Conservation (phyloP, 768 basidiomycete species). For the Wakefieldia striispora region DNA sequence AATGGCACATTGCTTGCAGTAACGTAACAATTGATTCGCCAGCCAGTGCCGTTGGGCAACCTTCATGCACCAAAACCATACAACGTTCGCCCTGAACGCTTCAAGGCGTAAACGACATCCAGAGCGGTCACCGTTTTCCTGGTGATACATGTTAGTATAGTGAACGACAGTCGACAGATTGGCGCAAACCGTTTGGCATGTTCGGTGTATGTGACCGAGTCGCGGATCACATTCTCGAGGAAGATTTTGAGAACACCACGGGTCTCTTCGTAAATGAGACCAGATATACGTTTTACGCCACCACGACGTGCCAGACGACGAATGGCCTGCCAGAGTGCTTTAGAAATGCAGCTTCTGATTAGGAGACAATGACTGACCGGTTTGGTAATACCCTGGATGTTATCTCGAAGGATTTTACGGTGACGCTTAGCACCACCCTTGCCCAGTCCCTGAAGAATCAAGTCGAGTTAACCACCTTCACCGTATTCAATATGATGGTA, state of each 20-base stretch:
- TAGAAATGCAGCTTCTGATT: constrained; percentile 14
- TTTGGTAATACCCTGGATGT: constrained; percentile 55
- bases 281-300: constrained; percentile 90
- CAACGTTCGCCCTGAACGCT: constrained; percentile 71
- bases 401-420: constrained; percentile 46
- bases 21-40: no score
- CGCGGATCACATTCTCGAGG: constrained; percentile 80
- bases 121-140: constrained; percentile 79
- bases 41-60: no score
- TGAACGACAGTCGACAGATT: neutral
- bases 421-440: constrained; percentile 47
- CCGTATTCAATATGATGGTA: neutral
- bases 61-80: constrained; percentile 73
- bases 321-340: constrained; percentile 65
- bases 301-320: constrained; percentile 89
- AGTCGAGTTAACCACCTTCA: neutral
- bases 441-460: constrained; percentile 58
- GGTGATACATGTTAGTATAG: constrained; percentile 2
- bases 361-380: constrained; percentile 32
- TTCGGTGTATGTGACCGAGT: constrained; percentile 90
- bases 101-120: constrained; percentile 77
- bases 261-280: constrained; percentile 89
- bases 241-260: constrained; percentile 91
- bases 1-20: no score
- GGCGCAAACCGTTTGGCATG: constrained; percentile 67